Conservation (phyloP, 192 early-diverging fungal genomes). For the Chytriomyces hyalinus region DNA sequence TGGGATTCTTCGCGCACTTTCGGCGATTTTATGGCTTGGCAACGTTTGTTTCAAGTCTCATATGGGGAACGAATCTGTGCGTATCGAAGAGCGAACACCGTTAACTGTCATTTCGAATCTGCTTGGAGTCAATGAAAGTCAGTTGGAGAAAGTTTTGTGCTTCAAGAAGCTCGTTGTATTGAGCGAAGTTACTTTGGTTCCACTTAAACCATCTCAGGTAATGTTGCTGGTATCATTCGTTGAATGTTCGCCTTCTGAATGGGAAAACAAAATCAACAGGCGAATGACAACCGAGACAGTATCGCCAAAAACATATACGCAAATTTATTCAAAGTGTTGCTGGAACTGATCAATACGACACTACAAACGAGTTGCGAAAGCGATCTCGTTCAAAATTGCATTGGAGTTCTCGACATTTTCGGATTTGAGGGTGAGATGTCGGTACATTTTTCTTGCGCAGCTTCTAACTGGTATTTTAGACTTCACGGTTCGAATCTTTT, state of each 20-base stretch:
- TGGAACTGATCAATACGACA: constrained; percentile 61
- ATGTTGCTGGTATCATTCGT: not conserved
- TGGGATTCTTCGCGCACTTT: constrained; percentile 41
- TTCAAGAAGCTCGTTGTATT: constrained; percentile 86
- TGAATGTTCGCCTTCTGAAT: not conserved
- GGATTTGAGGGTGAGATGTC: constrained; percentile 56
- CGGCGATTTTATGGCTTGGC: constrained; percentile 53
- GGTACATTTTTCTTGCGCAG: not conserved
- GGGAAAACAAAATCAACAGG: constrained; percentile 41
- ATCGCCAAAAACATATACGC: constrained; percentile 62
- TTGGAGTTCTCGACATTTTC: constrained; percentile 66
- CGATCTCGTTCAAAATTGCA: constrained; percentile 45
- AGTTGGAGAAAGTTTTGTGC: constrained; percentile 78
- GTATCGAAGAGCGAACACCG: constrained; percentile 76
- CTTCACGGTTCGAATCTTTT: too few species aligned
- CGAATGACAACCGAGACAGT: constrained; percentile 60
- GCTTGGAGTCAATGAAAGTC: constrained; percentile 75
- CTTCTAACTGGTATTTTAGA: not conserved
- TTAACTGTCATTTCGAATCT: constrained; percentile 78
- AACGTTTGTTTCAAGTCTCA: constrained; percentile 64
- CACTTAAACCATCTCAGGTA: constrained; percentile 81
- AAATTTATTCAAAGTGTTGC: constrained; percentile 52
- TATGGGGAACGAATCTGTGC: constrained; percentile 66
- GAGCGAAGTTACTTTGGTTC: constrained; percentile 87
- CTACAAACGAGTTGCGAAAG: constrained; percentile 37